A percentile compares a stretch with the other conserved stretches of the same genome.
Conservation (phyloP, 805 yeast genomes). For the Yarrowia yakushimensis region DNA sequence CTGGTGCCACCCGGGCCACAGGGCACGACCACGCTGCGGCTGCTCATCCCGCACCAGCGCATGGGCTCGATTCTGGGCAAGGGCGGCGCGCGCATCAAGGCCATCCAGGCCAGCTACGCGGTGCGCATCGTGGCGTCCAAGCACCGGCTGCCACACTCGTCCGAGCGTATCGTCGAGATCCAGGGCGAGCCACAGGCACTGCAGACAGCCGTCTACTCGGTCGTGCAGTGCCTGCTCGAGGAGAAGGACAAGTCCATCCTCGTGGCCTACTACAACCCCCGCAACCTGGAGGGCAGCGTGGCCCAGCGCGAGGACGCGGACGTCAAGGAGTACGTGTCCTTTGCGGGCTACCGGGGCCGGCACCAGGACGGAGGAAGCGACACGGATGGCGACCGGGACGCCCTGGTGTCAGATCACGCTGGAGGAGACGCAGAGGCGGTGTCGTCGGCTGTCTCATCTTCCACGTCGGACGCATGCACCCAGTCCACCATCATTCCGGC, state of each 20-base stretch:
- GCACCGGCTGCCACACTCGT: conserved; percentile 73
- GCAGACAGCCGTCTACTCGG: conserved; percentile 52
- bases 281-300: conserved; percentile 39
- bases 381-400: neutral
- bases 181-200: conserved; percentile 73
- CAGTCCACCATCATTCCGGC: conserved; percentile 52
- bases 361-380: neutral
- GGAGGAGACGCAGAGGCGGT: neutral
- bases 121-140: conserved; percentile 87
- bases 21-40: conserved; percentile 57
- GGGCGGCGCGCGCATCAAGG: conserved; percentile 74
- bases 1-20: conserved; percentile 49
- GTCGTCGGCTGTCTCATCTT: too few species aligned
- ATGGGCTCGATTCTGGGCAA: conserved; percentile 88
- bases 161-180: conserved; percentile 81
- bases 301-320: conserved; percentile 1
- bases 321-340: conserved; percentile 4
- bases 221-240: conserved; percentile 69
- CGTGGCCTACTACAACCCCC: conserved; percentile 49
- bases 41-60: conserved; percentile 77
- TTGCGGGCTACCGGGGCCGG: conserved; percentile 2
- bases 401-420: neutral
- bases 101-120: conserved; percentile 61
- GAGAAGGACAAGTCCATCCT: conserved; percentile 67
- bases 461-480: neutral